Evolutionary conservation across 2,329 filamentous ascomycete genomes (phyloP), one percentile per base, ranked within the genome.

Genomic region (Alternaria brassicicola): DNA sequence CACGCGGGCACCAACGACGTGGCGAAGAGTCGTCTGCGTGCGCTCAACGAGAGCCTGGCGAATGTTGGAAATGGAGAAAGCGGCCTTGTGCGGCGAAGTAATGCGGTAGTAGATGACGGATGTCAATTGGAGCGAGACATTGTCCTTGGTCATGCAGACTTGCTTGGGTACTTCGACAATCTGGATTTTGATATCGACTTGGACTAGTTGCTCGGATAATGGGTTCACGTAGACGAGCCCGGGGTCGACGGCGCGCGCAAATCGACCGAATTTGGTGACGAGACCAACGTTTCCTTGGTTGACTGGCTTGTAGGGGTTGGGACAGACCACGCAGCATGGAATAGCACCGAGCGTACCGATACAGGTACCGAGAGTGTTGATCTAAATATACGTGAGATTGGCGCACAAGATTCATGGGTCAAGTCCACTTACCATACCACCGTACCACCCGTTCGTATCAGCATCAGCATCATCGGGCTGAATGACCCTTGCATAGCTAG

Each of bases 71-170:
- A 99, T 97, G 67, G 95, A 95, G 76, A 98, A 99, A 59, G 95
- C 94, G 58, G 94, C 93, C 82, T 96, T 97, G 85, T 98, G 94
- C 1, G 95, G 95, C 26, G 91, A 90, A 54, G 89, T 91, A 74
- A 99, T 94, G 84, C 97, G 93, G 83, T 99, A 99, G 86, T 99
- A 99, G 81, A 99, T 97, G 76, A 99, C 95, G 6, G 92, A 96
- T 46, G 93, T 98, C 67, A 99, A 85, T 71, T 93, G 89, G 39
- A 99, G 85, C 43, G 91, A 96, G 64, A 98, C 95, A 73, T 99
- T 99, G 84, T 99, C 95, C 83, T 98, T 98, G 78, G 95, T 99
- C 93, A 99, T 99, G 84, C 95, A 98, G 62, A 94, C 88, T 80
- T 99, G 95, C 80, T 93, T 88, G 17, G 94, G 94, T 23, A 99